Percentiles rank a stretch among this genome's conserved stretches.
Evolutionary conservation across 805 yeast species (phyloP).

Genomic region (Kluyveromyces dobzhanskii): DNA sequence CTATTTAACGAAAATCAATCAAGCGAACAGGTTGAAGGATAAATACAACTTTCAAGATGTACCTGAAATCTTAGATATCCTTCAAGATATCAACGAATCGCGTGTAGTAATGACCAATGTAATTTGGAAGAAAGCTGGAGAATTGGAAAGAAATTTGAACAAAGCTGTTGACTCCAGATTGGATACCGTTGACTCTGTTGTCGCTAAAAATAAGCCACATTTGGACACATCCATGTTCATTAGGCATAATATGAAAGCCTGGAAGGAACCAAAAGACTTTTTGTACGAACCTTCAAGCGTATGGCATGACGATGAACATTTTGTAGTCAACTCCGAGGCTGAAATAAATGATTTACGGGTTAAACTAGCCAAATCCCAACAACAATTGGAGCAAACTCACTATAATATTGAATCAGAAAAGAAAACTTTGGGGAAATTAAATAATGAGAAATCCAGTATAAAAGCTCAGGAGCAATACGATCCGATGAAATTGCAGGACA

Average conservation of each 20-base stretch:
- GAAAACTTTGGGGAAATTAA: conserved; percentile 25
- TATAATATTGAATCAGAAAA: conserved; percentile 25
- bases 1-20: conserved; percentile 70
- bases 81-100: conserved; percentile 77
- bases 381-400: conserved; percentile 22
- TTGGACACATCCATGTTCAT: conserved; percentile 86
- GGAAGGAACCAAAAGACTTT: conserved; percentile 86
- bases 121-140: conserved; percentile 52
- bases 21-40: conserved; percentile 87
- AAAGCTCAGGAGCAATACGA: conserved; percentile 43
- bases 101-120: conserved; percentile 66
- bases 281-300: conserved; percentile 80
- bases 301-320: conserved; percentile 93
- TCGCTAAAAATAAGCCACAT: conserved; percentile 61
- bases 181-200: conserved; percentile 43
- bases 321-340: conserved; percentile 48
- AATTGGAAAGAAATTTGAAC: conserved; percentile 50
- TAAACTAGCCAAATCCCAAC: conserved; percentile 36
- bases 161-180: conserved; percentile 37
- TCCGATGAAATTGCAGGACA: conserved; percentile 33
- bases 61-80: conserved; percentile 79
- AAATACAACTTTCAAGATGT: conserved; percentile 88
- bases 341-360: conserved; percentile 51
- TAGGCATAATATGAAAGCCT: conserved; percentile 67
- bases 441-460: conserved; percentile 27